These are phyloP conservation scores for Purshia tridentata DNA, from an alignment of 306 rosid species.

Conservation along the genomic window DNA sequence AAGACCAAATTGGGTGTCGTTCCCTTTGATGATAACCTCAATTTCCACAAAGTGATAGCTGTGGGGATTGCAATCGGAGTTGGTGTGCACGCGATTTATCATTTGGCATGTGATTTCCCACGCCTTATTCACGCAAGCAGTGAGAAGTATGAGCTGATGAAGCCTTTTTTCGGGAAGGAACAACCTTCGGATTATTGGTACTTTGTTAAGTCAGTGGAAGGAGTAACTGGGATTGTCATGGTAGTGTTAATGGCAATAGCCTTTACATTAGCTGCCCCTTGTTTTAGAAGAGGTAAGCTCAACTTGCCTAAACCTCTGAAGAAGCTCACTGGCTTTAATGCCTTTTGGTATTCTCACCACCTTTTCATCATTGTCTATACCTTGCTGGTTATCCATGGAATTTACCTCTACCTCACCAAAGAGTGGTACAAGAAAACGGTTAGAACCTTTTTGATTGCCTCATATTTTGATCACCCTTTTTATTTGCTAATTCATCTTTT, in stretches of 20 bases:
- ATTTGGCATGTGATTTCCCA: slow-evolving; percentile 54
- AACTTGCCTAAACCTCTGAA: slow-evolving; percentile 44
- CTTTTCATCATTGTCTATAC: slow-evolving; percentile 61
- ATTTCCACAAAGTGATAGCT: slow-evolving; percentile 57
- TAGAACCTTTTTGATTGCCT: slow-evolving; percentile 14
- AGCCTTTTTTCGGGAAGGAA: slow-evolving; percentile 37
- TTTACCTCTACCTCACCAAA: slow-evolving; percentile 48
- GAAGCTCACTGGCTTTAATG: slow-evolving; percentile 63
- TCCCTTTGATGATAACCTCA: slow-evolving; percentile 59
- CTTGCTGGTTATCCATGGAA: slow-evolving; percentile 55
- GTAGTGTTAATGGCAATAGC: slow-evolving; percentile 57
- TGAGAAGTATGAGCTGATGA: slow-evolving; percentile 38
- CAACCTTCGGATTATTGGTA: slow-evolving; percentile 49
- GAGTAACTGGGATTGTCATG: slow-evolving; percentile 44
- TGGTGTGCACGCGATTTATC: slow-evolving; percentile 41
- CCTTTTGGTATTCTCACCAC: slow-evolving; percentile 77
- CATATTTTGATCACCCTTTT: background rate
- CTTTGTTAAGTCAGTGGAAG: slow-evolving; percentile 51
- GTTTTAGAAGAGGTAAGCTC: slow-evolving; percentile 56
- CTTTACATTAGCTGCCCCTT: slow-evolving; percentile 56
- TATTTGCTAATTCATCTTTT: background rate
- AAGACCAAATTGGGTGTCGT: slow-evolving; percentile 47
- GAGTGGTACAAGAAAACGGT: slow-evolving; percentile 72
- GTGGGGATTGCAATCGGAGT: slow-evolving; percentile 38
- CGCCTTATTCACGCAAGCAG: slow-evolving; percentile 37